phyloP scores from a whole-genome alignment of 2,329 filamentous ascomycete genomes.

The Fusarium nanum region DNA sequence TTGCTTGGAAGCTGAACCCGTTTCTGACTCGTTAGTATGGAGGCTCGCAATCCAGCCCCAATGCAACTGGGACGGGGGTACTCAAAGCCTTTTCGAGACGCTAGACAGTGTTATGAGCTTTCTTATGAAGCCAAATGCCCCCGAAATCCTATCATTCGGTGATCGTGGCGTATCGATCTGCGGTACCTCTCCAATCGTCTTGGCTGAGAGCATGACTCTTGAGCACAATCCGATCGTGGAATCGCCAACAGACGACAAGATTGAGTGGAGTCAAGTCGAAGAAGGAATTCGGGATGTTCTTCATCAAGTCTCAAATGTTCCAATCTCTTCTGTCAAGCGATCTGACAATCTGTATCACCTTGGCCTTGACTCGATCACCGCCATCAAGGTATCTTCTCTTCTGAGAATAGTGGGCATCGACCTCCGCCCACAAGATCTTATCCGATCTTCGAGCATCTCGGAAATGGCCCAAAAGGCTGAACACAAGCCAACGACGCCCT shows the following conservation, averaged over 20 bases:
- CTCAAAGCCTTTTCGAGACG: slow-evolving; percentile 63
- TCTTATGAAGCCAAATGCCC: slow-evolving; percentile 62
- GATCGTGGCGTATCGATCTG: slow-evolving; percentile 70
- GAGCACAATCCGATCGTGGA: background rate
- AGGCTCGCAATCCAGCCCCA: slow-evolving; percentile 75
- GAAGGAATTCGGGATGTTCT: slow-evolving; percentile 60
- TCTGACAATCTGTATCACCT: slow-evolving; percentile 81
- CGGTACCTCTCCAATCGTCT: slow-evolving; percentile 60
- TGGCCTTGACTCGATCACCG: slow-evolving; percentile 90
- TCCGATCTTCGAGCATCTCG: slow-evolving; percentile 72
- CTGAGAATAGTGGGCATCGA: slow-evolving; percentile 72
- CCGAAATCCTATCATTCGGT: slow-evolving; percentile 66
- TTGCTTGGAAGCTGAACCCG: slow-evolving; percentile 81
- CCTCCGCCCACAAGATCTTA: slow-evolving; percentile 76
- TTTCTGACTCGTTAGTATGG: slow-evolving; percentile 70
- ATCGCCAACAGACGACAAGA: background rate
- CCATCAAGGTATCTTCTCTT: slow-evolving; percentile 82
- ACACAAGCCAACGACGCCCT: background rate
- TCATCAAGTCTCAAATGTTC: slow-evolving; percentile 69
- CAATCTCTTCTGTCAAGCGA: slow-evolving; percentile 67
- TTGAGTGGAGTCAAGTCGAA: slow-evolving; percentile 53
- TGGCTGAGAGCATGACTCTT: slow-evolving; percentile 5
- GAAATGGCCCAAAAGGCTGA: slow-evolving; percentile 65
- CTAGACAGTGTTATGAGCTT: slow-evolving; percentile 70
- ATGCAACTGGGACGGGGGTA: slow-evolving; percentile 60